Base-by-base conservation (phyloP, 2,329 filamentous ascomycete species). In the Colletotrichum sp. region DNA sequence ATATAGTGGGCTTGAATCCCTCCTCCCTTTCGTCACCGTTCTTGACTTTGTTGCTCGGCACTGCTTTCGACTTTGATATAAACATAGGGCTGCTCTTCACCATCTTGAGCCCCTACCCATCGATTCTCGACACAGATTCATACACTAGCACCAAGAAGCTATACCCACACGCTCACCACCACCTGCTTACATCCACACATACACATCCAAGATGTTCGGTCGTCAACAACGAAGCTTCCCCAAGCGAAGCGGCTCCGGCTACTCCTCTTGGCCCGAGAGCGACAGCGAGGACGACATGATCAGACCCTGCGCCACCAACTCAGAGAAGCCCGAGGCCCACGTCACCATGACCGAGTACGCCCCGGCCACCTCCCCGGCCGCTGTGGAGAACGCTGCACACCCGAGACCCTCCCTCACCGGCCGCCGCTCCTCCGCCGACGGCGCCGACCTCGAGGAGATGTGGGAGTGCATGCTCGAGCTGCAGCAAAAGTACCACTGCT, bases 381-480 rank as follows among this genome's bases (percentile, higher is more conserved):
- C 28, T 28, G 61, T 27, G 66, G 60, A 70, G 34, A 66, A 75
- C 48, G 15, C 16, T 48, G 22, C 61, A 7, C 13, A 28, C 39
- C 25, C 65, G 34, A 66, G 70, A 30, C 66, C 60, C 5, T 75
- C 71, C 18, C 66, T 76, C 22, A 65, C 66, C 18, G 70, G 76
- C 39, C 76, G 66, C 48, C 74, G 74, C 62, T 43, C 76, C n/a
- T 67, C 74, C 6, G 66, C 66, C 15, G 62, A 76, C 16, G 62
- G 73, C 58, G 66, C 60, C 70, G 56, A 77, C 58, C 56, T 77
- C n/a, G 67, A 70, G 27, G 75, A 67, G 36, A 66, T 78, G 13
- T 78, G 77, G 77, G 72, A 73, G n/a, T 77, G 64, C 58, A 78
- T 78, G 77, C 66, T 78, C 5, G 72, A 73, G 25, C 72, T 78